A percentile compares a stretch with the other conserved stretches of the same genome.
phyloP scores from a whole-genome alignment of 2,329 filamentous ascomycete genomes.

The Trichoderma lentiforme region DNA sequence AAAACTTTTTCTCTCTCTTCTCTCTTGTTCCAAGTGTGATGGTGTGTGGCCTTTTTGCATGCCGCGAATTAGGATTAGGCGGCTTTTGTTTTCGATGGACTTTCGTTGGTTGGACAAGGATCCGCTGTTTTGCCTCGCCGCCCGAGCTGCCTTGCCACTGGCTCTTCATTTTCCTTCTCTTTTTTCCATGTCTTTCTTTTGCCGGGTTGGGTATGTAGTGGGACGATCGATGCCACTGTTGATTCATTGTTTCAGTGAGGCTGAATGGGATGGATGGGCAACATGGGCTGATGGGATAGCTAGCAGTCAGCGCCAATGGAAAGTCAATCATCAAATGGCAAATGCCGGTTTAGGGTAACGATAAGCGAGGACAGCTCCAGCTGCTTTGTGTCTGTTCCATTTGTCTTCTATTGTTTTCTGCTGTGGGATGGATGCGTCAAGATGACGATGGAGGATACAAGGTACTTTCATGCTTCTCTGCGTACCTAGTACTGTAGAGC shows the following conservation, averaged over 20 bases:
- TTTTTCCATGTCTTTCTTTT: background rate
- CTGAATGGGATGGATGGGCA: background rate
- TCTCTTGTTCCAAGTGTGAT: background rate
- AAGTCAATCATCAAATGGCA: background rate
- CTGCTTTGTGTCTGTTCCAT: background rate
- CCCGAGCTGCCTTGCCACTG: background rate
- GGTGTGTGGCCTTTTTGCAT: background rate
- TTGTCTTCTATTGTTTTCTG: background rate
- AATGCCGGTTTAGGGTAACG: background rate
- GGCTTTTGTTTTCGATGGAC: background rate
- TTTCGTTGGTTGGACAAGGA: background rate
- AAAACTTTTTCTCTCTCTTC: background rate
- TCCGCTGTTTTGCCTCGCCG: slow-evolving; percentile 13
- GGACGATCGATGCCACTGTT: background rate
- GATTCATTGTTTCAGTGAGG: background rate
- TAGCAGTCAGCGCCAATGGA: background rate
- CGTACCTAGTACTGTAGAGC: background rate
- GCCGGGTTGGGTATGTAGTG: background rate
- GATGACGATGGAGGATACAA: slow-evolving; percentile 9
- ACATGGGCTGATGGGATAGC: background rate
- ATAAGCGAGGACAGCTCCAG: background rate
- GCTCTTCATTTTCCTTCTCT: background rate
- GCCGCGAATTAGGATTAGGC: background rate
- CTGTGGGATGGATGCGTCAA: background rate
- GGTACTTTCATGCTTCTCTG: background rate